Evolutionary conservation across 2,329 filamentous ascomycete species (phyloP).

Genomic region (Calonectria crousiana): DNA sequence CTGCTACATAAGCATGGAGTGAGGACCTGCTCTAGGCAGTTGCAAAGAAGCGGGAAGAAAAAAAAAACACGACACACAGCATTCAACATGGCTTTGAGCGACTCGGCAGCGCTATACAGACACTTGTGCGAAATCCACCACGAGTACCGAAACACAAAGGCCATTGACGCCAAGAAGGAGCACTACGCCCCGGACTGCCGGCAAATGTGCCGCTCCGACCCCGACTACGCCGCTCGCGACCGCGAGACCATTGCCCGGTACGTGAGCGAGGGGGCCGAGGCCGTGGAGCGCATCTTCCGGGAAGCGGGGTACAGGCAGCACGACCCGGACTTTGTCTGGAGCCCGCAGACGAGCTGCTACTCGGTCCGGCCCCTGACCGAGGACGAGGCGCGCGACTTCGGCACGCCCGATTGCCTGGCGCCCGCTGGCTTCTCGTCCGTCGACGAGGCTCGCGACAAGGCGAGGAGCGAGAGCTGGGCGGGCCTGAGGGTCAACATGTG

Average conservation of each 20-base stretch:
- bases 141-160: constrained; percentile 5
- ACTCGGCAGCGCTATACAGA: neutral
- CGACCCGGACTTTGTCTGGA: neutral
- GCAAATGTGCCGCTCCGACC: constrained; percentile 41
- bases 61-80: neutral
- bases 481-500: constrained; percentile 47
- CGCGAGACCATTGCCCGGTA: constrained; percentile 40
- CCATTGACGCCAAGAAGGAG: neutral
- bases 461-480: constrained; percentile 38
- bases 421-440: constrained; percentile 28
- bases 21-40: too few relatives aligned
- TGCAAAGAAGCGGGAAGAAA: neutral
- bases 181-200: constrained; percentile 13
- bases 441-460: constrained; percentile 24
- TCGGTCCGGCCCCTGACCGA: constrained; percentile 6
- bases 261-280: constrained; percentile 28
- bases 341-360: constrained; percentile 10
- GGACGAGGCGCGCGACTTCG: constrained; percentile 15
- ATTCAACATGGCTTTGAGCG: constrained; percentile 5
- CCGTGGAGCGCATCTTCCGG: constrained; percentile 24
- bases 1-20: neutral
- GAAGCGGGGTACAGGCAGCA: neutral
- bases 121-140: neutral
- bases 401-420: constrained; percentile 25
- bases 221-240: constrained; percentile 38